Evolutionary conservation across 2,329 filamentous ascomycete genomes (phyloP), one percentile per base, ranked within the genome.

Genomic region (Coniochaeta sp.): DNA sequence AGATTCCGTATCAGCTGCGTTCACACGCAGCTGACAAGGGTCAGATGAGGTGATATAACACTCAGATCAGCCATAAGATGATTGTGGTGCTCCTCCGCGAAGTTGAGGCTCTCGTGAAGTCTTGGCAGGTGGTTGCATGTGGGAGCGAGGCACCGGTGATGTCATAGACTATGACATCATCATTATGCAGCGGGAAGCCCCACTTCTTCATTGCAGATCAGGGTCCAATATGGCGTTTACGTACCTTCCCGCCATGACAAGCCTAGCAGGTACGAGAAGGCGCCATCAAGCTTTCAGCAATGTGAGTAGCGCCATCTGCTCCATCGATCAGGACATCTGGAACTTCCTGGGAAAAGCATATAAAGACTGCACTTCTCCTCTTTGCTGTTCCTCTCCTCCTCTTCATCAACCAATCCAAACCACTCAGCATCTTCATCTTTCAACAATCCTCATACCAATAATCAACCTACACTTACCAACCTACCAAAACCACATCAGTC

Each of bases 401-500:
- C 14, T n/a, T n/a, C 6, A n/a, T n/a, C 6, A 38, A 38, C 33
- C 13, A 38, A 7, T 7, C 18, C 42, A 46, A 26, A 48, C n/a
- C n/a, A n/a, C n/a, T n/a, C n/a, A n/a, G n/a, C n/a, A n/a, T n/a
- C n/a, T n/a, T 48, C 18, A 48, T 48, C 42, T 12, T 7, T 14
- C 26, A 42, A 10, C 26, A 31, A 28, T 9, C 42, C 30, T 32
- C 4, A 20, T n/a, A 24, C 4, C 22, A 42, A 48, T 14, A 48
- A 48, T 9, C 18, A 30, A 47, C 42, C 42, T 22, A 42, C 38
- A 42, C 18, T 4, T 9, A 20, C 10, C 16, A 26, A 42, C 33
- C 33, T 42, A 48, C 45, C 45, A 16, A 31, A 55, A 59, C 51
- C 55, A 51, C 54, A n/a, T 52, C 38, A 24, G 26, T 42, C 61